Conservation (phyloP, 192 early-diverging fungal species). For the Linnemannia hyalina region DNA sequence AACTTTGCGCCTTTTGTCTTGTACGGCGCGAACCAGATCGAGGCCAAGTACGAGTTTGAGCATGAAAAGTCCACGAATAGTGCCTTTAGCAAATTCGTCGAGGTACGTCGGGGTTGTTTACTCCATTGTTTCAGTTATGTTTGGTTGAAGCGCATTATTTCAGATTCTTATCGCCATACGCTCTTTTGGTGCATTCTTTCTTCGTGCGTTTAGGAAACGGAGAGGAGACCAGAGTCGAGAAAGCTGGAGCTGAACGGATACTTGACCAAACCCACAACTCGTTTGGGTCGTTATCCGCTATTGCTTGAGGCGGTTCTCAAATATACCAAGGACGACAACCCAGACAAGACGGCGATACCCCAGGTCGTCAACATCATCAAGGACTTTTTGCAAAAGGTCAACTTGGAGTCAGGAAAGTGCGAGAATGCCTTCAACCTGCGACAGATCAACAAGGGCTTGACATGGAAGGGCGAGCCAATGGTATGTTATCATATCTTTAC, state of each 20-base stretch:
- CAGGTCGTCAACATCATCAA: constrained; percentile 79
- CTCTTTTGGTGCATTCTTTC: not conserved
- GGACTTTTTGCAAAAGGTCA: constrained; percentile 82
- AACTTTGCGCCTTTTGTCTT: constrained; percentile 84
- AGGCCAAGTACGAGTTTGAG: constrained; percentile 86
- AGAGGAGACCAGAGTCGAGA: constrained; percentile 81
- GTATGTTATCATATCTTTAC: constrained; percentile 3
- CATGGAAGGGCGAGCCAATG: constrained; percentile 65
- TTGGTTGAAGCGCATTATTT: too few species aligned
- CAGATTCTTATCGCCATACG: not conserved
- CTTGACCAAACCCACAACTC: constrained; percentile 87
- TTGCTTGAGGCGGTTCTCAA: constrained; percentile 86
- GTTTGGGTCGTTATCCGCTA: constrained; percentile 89
- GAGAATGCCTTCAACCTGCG: constrained; percentile 88
- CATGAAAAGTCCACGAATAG: constrained; percentile 78
- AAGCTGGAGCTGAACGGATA: constrained; percentile 91
- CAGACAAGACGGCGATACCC: constrained; percentile 82
- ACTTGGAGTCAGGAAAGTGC: constrained; percentile 88
- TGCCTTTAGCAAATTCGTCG: constrained; percentile 82
- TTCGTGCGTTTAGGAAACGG: constrained; percentile 66
- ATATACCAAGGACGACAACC: constrained; percentile 83
- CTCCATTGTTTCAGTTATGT: not conserved
- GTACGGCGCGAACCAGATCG: constrained; percentile 90
- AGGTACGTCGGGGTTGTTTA: constrained; percentile 55
- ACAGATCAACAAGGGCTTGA: constrained; percentile 77